phyloP scores from a whole-genome alignment of 371 early-diverging fungal species.

The Chytridium lagenaria region DNA sequence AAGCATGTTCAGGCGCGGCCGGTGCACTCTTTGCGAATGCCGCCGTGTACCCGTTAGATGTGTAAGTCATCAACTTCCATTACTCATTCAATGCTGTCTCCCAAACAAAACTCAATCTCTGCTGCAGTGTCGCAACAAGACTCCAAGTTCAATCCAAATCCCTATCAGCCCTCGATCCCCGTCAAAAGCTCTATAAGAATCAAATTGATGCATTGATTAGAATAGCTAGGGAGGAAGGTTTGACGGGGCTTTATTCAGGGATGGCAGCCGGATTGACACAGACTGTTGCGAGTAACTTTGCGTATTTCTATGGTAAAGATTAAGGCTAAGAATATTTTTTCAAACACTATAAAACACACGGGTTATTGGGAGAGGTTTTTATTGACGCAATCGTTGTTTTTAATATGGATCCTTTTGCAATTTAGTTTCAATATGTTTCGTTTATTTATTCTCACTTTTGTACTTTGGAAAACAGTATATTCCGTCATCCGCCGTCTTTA shows the following conservation, averaged over 20 bases:
- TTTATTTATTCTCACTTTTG: background rate
- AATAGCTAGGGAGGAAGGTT: conserved; percentile 79
- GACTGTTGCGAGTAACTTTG: conserved; percentile 54
- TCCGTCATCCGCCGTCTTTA: conserved; percentile 11
- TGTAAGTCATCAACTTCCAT: background rate
- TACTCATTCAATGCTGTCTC: background rate
- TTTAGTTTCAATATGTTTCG: background rate
- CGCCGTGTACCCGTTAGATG: conserved; percentile 20
- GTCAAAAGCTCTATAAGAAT: conserved; percentile 54
- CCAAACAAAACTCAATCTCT: conserved; percentile 26
- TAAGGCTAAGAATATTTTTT: conserved; percentile 28
- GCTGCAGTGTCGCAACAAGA: conserved; percentile 83
- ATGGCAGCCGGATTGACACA: conserved; percentile 78
- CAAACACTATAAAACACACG: too few relatives aligned
- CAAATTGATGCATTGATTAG: conserved; percentile 55
- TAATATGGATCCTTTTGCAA: background rate
- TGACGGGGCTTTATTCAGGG: conserved; percentile 85
- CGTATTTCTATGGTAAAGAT: conserved; percentile 36
- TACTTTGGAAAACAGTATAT: background rate
- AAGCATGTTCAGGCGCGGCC: conserved; percentile 89
- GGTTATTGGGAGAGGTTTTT: background rate
- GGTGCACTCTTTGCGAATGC: conserved; percentile 84
- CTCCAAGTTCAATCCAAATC: conserved; percentile 70
- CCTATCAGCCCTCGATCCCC: conserved; percentile 41
- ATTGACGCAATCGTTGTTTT: background rate